A percentile compares a stretch with the other conserved stretches of the same genome.
Evolutionary conservation across 1,139 yeast genomes (phyloP).

Genomic region (Waltiozyma solani): DNA sequence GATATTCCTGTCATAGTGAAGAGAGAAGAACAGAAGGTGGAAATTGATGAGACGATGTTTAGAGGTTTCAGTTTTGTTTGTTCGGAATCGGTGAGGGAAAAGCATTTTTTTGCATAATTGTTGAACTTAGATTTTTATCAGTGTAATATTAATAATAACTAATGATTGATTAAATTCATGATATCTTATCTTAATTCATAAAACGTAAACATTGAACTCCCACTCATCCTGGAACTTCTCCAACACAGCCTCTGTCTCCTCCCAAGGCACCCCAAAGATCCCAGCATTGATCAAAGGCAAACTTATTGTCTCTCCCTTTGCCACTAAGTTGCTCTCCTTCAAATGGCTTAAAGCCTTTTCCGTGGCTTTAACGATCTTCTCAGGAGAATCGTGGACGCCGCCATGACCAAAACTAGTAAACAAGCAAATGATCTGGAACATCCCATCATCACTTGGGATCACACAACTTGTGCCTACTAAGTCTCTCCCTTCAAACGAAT

Average conservation of each 20-base stretch:
- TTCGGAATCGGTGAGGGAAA: conserved; percentile 9
- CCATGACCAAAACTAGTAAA: conserved; percentile 45
- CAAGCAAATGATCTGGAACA: conserved; percentile 44
- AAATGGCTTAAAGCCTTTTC: conserved; percentile 37
- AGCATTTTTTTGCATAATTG: conserved; percentile 1
- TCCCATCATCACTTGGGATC: conserved; percentile 25
- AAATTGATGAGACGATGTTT: conserved; percentile 5
- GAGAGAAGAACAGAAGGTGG: background rate
- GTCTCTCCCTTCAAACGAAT: conserved; percentile 14
- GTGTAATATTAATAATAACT: background rate
- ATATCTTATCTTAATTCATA: conserved; percentile 7
- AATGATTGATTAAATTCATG: background rate
- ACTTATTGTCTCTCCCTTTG: conserved; percentile 3
- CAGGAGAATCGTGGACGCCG: conserved; percentile 28
- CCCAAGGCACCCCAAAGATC: conserved; percentile 74
- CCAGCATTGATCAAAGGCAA: conserved; percentile 83
- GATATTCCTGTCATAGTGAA: background rate
- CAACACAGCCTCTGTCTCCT: conserved; percentile 45
- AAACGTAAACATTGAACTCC: conserved; percentile 34
- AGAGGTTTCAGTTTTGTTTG: conserved; percentile 19
- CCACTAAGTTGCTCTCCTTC: conserved; percentile 7
- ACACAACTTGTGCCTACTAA: conserved; percentile 48
- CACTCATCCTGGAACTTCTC: conserved; percentile 19
- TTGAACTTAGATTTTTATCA: too few species aligned
- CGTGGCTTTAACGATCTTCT: conserved; percentile 39